Base-by-base conservation (phyloP, 805 yeast species). In the Wickerhamiella alocasiicola region DNA sequence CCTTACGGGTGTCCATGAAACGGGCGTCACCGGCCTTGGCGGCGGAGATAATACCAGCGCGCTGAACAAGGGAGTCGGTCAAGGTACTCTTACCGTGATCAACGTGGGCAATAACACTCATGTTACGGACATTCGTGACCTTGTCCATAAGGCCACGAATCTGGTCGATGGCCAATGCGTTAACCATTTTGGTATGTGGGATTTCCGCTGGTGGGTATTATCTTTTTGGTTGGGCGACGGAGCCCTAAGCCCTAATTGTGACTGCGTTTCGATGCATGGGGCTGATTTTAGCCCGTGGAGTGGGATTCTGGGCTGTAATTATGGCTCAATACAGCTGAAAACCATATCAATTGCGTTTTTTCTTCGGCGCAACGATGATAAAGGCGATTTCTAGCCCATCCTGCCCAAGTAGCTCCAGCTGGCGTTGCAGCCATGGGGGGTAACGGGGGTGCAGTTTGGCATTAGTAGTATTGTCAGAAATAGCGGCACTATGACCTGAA, bases 101-200 rank as follows among this genome's bases (percentile, higher is more conserved):
- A 81, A 88, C 97, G 76, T 88, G 98, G 64, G 98, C 98, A 80
- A 91, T 91, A 71, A 88, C 98, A 71, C 97, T 88, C 94, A 88
- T 91, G 93, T 91, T 91, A 78, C 98, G 95, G 65, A 91, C 96
- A 68, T 88, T 88, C 71, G 96, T 81, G 76, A 87, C 95, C 73
- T 80, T 81, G 93, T 91, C 97, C 98, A 88, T 88, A 72, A 88
- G 79, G 65, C 71, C 85, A 75, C 98, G 94, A 80, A 91, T 88
- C 75, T 91, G 96, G 71, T 68, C 55, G 26, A 55, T 52, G 33
- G 59, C 55, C 44, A 56, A 55, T 20, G 56, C 52, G 42, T 56
- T 54, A 35, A 55, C 60, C 59, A 54, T 55, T 44, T 39, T 44
- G 31, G 26, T 20, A 12, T 16, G 26, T 18, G 36, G 20, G 36